Evolutionary conservation across 768 basidiomycete genomes (phyloP).

Genomic region (Tubosaeta brunneosetosa): DNA sequence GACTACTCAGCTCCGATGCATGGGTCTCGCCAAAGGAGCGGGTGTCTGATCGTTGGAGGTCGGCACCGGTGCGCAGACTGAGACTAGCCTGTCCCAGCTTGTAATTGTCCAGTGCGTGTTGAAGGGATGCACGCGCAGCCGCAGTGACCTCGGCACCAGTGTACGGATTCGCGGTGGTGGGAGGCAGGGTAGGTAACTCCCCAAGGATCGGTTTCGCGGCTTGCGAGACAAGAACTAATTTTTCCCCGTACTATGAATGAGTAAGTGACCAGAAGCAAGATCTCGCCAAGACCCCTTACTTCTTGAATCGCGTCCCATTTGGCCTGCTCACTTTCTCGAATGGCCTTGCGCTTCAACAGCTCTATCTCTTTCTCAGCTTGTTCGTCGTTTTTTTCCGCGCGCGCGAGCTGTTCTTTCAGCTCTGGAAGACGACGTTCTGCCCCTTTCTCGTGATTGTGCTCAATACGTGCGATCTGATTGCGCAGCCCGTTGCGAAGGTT

Average conservation of each 20-base stretch:
- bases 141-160: slow-evolving; percentile 59
- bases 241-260: slow-evolving; percentile 66
- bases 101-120: slow-evolving; percentile 76
- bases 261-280: background rate
- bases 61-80: slow-evolving; percentile 40
- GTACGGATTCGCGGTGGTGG: slow-evolving; percentile 53
- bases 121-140: slow-evolving; percentile 66
- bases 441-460: slow-evolving; percentile 61
- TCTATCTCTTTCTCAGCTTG: slow-evolving; percentile 66
- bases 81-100: slow-evolving; percentile 61
- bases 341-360: slow-evolving; percentile 68
- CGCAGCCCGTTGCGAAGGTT: slow-evolving; percentile 55
- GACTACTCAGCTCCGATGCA: slow-evolving; percentile 62
- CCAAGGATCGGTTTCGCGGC: slow-evolving; percentile 59
- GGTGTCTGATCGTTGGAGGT: slow-evolving; percentile 67
- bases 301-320: slow-evolving; percentile 84
- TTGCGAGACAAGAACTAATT: slow-evolving; percentile 68
- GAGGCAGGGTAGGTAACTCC: slow-evolving; percentile 65
- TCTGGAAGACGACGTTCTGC: slow-evolving; percentile 67
- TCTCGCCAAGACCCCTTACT: slow-evolving; percentile 36
- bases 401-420: slow-evolving; percentile 63
- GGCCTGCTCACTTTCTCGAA: slow-evolving; percentile 66
- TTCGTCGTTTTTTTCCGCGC: slow-evolving; percentile 60
- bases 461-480: slow-evolving; percentile 57
- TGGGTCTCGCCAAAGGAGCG: slow-evolving; percentile 84